Percentiles rank a stretch among this genome's conserved stretches.
These are phyloP conservation scores for Rutidosis leptorrhynchoides DNA, from an alignment of 129 eudicot genomes.

Conservation along the genomic window DNA sequence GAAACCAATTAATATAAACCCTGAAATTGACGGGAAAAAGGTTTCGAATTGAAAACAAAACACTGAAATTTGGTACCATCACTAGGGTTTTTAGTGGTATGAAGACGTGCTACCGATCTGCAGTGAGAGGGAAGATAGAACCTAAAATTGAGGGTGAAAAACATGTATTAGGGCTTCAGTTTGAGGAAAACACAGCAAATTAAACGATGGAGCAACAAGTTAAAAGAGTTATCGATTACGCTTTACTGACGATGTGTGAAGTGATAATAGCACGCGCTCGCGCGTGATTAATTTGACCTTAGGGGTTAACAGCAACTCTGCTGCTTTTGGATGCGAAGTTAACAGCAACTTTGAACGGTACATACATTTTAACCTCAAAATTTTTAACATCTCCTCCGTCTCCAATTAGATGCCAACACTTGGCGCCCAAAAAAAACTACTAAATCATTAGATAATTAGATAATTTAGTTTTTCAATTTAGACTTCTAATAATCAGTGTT, in stretches of 20 bases:
- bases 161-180: background rate
- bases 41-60: background rate
- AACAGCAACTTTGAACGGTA: too few relatives aligned
- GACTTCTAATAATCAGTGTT: too few relatives aligned
- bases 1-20: background rate
- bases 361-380: too few relatives aligned
- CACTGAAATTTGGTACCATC: background rate
- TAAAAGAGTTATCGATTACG: background rate
- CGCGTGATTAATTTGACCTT: background rate
- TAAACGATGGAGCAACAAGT: background rate
- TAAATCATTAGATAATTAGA: too few relatives aligned
- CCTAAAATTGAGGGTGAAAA: background rate
- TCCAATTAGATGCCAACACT: too few relatives aligned
- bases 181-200: background rate
- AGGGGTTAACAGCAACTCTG: too few relatives aligned
- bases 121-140: background rate
- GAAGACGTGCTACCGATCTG: background rate
- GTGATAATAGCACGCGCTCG: background rate
- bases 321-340: too few relatives aligned
- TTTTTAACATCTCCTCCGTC: too few relatives aligned
- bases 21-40: too few relatives aligned
- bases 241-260: background rate
- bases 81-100: slow-evolving; percentile 1
- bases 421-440: too few relatives aligned
- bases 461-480: too few relatives aligned